Percentiles rank a stretch among this genome's conserved stretches.
These are phyloP conservation scores for Teratosphaeria destructans DNA, from an alignment of 2,329 filamentous ascomycete species.

Conservation along the genomic window DNA sequence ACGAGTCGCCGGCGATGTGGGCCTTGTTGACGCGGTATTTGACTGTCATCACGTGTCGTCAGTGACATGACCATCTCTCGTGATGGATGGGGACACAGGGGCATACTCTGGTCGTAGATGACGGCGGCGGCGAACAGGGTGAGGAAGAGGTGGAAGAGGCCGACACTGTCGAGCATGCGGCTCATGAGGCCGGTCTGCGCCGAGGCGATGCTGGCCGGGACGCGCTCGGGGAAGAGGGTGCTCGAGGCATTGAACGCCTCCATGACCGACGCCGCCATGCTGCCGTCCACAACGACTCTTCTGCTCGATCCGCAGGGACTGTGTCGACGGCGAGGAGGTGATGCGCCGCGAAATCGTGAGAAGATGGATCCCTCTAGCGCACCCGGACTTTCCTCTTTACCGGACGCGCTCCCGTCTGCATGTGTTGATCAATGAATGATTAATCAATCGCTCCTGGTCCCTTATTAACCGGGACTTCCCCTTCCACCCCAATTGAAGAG, in stretches of 20 bases:
- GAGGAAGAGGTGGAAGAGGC: slow-evolving; percentile 56
- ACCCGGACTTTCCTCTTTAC: too few relatives aligned
- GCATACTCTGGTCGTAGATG: slow-evolving; percentile 76
- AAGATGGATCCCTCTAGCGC: too few relatives aligned
- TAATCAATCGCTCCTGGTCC: too few relatives aligned
- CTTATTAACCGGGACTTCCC: too few relatives aligned
- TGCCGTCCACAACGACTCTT: not conserved
- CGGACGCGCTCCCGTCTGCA: too few relatives aligned
- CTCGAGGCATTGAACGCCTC: slow-evolving; percentile 24
- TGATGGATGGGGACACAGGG: slow-evolving; percentile 39
- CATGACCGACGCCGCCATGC: slow-evolving; percentile 20
- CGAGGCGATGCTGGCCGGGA: slow-evolving; percentile 60
- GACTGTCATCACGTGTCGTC: slow-evolving; percentile 20
- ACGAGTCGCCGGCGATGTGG: slow-evolving; percentile 35
- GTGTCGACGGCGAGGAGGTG: too few relatives aligned
- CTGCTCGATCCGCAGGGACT: too few relatives aligned
- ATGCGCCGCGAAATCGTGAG: too few relatives aligned
- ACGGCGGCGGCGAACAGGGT: slow-evolving; percentile 62
- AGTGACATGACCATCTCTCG: not conserved
- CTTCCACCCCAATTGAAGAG: too few relatives aligned
- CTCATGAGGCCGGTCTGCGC: slow-evolving; percentile 39
- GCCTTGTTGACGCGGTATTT: slow-evolving; percentile 39
- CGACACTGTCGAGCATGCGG: slow-evolving; percentile 46
- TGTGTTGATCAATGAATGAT: too few relatives aligned
- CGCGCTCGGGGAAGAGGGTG: slow-evolving; percentile 14